A percentile compares a stretch with the other conserved stretches of the same genome.
Evolutionary conservation across 495 filamentous ascomycete genomes (phyloP).

Genomic region (Penicillium canescens): DNA sequence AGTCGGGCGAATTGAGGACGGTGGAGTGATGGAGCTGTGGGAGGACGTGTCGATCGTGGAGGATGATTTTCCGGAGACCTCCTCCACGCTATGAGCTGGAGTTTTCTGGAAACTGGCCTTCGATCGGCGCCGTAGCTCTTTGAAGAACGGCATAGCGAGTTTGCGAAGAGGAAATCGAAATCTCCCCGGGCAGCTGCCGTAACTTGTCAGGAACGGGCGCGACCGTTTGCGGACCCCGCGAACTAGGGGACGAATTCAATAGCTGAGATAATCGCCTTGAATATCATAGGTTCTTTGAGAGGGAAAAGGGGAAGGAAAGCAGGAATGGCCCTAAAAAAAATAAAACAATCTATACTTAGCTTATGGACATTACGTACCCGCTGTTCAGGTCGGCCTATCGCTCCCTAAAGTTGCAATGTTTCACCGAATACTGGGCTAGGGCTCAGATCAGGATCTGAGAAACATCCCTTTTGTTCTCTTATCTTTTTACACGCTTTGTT

Average conservation of each 20-base stretch:
- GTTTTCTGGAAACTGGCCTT: constrained; percentile 63
- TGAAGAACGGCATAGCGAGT: constrained; percentile 65
- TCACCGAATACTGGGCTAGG: constrained; percentile 14
- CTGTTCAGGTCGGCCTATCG: constrained; percentile 1
- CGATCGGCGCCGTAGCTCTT: constrained; percentile 72
- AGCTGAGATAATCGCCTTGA: background rate
- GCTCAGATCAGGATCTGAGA: constrained; percentile 12
- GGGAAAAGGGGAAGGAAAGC: background rate
- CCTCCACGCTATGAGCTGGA: constrained; percentile 50
- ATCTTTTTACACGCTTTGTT: constrained; percentile 17
- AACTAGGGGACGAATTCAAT: constrained; percentile 13
- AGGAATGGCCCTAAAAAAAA: background rate
- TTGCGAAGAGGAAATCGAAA: constrained; percentile 3
- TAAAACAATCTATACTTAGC: constrained; percentile 5
- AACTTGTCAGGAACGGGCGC: constrained; percentile 24
- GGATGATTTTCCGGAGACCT: constrained; percentile 57
- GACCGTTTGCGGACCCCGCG: constrained; percentile 44
- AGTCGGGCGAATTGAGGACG: constrained; percentile 59
- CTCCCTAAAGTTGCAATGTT: constrained; percentile 21
- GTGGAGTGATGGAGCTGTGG: constrained; percentile 56
- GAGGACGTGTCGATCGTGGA: constrained; percentile 63
- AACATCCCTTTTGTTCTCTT: constrained; percentile 21
- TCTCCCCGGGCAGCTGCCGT: constrained; percentile 21
- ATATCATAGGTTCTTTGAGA: background rate
- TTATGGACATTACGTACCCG: constrained; percentile 25